Evolutionary conservation across 2,329 filamentous ascomycete genomes (phyloP), one percentile per base, ranked within the genome.

Genomic region (Paecilomyces formosus): DNA sequence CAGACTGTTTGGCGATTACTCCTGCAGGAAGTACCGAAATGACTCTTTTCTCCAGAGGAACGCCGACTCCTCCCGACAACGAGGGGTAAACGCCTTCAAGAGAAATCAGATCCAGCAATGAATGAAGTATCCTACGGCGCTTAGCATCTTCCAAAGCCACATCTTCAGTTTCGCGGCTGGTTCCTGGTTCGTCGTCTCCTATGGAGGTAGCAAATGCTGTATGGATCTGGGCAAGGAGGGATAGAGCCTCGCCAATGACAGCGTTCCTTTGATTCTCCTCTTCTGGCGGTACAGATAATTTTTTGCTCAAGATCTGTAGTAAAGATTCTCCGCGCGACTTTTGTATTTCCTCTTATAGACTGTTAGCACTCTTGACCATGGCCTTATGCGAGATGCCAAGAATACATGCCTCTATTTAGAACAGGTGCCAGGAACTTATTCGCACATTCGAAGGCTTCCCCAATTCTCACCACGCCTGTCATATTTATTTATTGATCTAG

Each of bases 51-150:
- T 78, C 74, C 12, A 78, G 63, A 11, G 76, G 76, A 53, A 78
- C 74, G 1, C 76, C 76, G 50, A 77, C 75, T 21, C 76, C 76
- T 21, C 65, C 61, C 13, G 76, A 77, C 15, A 78, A 66, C 5
- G 68, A 76, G 5, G 76, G 76, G 61, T 78, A 78, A 24, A 78
- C 73, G 4, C 76, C 76, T 59, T 78, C 76, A 6, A 78, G 59
- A 2, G 76, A 76, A 45, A 78, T 68, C 54, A 78, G 61, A 57
- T 78, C 76, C 52, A 78, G 63, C 6, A 78, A 63, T 4, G 74
- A 72, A 67, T 78, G 70, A 3, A 77, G 62, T 13, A 70, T 60
- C 26, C 74, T 69, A 31, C 74, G 73, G 30, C 73, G 66, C 58
- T 69, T 77, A n/a, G 75, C 73, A 67, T 77, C 74, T 64, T 76